Evolutionary conservation across 1,284 basidiomycete species (phyloP), one percentile per base, ranked within the genome.

Genomic region (Rhodotorula sp.): DNA sequence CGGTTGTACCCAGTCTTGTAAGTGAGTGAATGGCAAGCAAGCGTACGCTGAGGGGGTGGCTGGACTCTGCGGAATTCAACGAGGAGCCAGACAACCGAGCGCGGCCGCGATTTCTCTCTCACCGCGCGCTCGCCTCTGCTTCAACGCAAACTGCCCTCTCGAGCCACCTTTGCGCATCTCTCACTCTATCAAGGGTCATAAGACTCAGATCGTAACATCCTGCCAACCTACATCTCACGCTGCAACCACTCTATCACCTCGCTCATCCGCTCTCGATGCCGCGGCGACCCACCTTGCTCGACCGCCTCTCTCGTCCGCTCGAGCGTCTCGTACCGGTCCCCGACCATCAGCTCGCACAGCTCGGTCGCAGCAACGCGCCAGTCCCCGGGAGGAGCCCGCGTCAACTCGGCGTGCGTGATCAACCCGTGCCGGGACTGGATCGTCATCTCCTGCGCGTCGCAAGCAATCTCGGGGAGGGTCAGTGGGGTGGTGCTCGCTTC

Each of bases 341-440:
- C 73, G 46, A 69, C 65, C 31, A 78, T 59, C 15, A 67, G 26
- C 39, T 67, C 34, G 46, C 65, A 69, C 29, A 75, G 15, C 48
- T 64, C 64, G 34, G 60, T 60, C 34, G 62, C 68, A 15, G 56
- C 68, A 15, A 51, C 31, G 2, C 26, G 48, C 69, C 58, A 58
- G 46, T 47, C 64, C 6, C 64, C 68, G 31, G 59, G 60, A 10
- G 54, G 58, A 0, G 68, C 62, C 21, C 34, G 7, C 26, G 69
- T 43, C 34, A 69, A 52, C 21, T 67, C 31, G 23, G 81, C 74
- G 26, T 79, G 74, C 5, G 81, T 83, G 69, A 86, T 81, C 26
- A 84, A 67, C 2, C 83, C 85, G 72, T 85, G 84, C 31, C 83
- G 83, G 3, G 84, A 81, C 3, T 80, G 78, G 47, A 86, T 76